These are phyloP conservation scores for Neurospora sp. DNA, from an alignment of 495 filamentous ascomycete species.

Conservation along the genomic window DNA sequence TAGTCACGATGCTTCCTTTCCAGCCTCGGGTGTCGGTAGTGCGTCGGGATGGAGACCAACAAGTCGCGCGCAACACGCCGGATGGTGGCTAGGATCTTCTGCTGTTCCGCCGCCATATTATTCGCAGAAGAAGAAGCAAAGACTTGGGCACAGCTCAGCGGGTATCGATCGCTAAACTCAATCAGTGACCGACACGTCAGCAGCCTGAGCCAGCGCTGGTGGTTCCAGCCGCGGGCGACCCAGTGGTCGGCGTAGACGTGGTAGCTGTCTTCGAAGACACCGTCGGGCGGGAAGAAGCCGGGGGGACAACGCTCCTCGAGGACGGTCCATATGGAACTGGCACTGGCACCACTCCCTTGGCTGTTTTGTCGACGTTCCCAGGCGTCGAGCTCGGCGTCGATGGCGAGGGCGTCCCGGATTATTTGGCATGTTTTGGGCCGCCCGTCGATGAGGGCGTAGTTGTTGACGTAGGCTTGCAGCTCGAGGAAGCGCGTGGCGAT, in stretches of 20 bases:
- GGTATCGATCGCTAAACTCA: conserved; percentile 19
- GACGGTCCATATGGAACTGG: conserved; percentile 16
- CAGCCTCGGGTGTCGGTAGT: conserved; percentile 35
- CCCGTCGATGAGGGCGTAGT: conserved; percentile 22
- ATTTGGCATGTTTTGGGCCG: conserved; percentile 17
- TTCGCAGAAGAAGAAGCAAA: conserved; percentile 8
- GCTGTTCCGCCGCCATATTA: conserved; percentile 25
- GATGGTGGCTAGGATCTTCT: conserved; percentile 19
- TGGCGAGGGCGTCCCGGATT: conserved; percentile 19
- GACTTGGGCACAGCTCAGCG: conserved; percentile 8
- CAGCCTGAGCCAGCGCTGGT: conserved; percentile 52
- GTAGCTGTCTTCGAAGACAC: conserved; percentile 46
- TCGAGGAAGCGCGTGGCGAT: conserved; percentile 24
- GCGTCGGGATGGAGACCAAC: conserved; percentile 31
- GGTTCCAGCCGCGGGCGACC: conserved; percentile 49
- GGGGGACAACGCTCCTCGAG: conserved; percentile 10
- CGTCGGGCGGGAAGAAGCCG: conserved; percentile 24
- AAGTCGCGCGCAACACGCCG: conserved; percentile 28
- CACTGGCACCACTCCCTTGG: conserved; percentile 6
- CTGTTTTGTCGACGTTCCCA: conserved; percentile 18
- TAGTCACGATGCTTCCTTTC: conserved; percentile 10
- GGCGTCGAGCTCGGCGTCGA: conserved; percentile 25
- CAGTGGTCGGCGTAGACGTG: conserved; percentile 50
- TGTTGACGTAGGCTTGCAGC: conserved; percentile 19
- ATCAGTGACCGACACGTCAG: conserved; percentile 45